Base-by-base conservation (phyloP, 495 filamentous ascomycete genomes). In the Parmelia sp. region DNA sequence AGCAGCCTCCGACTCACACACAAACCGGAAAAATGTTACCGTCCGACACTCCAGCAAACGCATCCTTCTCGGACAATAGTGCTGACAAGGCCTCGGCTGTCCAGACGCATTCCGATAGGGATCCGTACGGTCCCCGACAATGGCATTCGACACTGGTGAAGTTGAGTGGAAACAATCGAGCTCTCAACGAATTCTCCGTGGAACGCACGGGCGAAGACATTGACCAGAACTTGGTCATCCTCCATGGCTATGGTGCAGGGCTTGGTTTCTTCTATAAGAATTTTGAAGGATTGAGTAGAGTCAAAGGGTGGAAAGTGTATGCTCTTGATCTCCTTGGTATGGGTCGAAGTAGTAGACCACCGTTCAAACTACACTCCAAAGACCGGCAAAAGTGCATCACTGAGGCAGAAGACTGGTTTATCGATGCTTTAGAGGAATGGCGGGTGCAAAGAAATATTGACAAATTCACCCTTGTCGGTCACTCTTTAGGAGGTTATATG, bases 211-310 rank as follows among this genome's bases (percentile, higher is more conserved):
- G 84, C 31, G 94, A 97, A 66, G 75, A 83, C 37, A 81, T 84
- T 9, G 86, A 88, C 15, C 84, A 92, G 58, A 92, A 92, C 63
- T 79, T 98, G n/a, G 92, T 98, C 27, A 96, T 98, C 87, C 79
- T 98, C 17, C 94, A 98, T 72, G 94, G 94, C 44, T 97, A 97
- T 74, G 95, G 95, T 45, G 94, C 94, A 1, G 94, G 94, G 0
- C 78, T 98, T 5, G 94, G 91, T 7, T 97, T 97, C 72, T 98
- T 96, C 79, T 98, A 97, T 78, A 90, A 92, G 74, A 97, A 97
- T 71, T 97, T 96, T 62, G 94, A 97, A 71, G 85, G 86, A 8
- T 75, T 98, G 45, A 91, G 84, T 62, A 85, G 91, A 15, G 73
- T 84, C 4, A 77, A 80, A 60, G 91, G 91, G 21, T 96, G 93